These are phyloP conservation scores for Adiantum capillusveneris DNA, from an alignment of 75 land plant species.

Conservation along the genomic window DNA sequence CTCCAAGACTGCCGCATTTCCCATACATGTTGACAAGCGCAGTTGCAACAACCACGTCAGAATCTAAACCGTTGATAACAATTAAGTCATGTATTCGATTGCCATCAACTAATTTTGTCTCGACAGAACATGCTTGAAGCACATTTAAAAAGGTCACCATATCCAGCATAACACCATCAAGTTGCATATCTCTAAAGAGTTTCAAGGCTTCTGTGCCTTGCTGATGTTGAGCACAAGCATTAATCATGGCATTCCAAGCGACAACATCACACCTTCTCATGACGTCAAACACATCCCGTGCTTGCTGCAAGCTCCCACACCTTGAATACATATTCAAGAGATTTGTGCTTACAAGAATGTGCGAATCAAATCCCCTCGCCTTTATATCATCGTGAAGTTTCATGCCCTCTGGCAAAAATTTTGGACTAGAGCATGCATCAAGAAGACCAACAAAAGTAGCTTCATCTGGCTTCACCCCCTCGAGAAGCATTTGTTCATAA, in stretches of 20 bases:
- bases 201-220: neutral
- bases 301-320: slow-evolving; percentile 12
- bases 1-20: slow-evolving; percentile 15
- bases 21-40: slow-evolving; percentile 19
- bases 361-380: neutral
- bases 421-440: neutral
- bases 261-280: slow-evolving; percentile 13
- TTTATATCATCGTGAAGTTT: neutral
- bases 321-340: slow-evolving; percentile 23
- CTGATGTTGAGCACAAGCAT: slow-evolving; percentile 2
- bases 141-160: slow-evolving; percentile 28
- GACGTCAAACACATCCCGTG: slow-evolving; percentile 20
- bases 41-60: slow-evolving; percentile 3
- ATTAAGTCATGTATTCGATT: neutral
- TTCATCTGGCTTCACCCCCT: neutral
- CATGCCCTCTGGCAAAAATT: neutral
- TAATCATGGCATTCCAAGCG: slow-evolving; percentile 26
- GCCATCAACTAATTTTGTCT: neutral
- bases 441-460: slow-evolving; percentile 1
- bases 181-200: slow-evolving; percentile 12
- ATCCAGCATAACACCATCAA: slow-evolving; percentile 17
- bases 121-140: slow-evolving; percentile 35
- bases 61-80: slow-evolving; percentile 1
- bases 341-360: slow-evolving; percentile 5
- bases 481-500: neutral